phyloP scores from a whole-genome alignment of 2,329 filamentous ascomycete genomes.

The Claviceps cyperi region DNA sequence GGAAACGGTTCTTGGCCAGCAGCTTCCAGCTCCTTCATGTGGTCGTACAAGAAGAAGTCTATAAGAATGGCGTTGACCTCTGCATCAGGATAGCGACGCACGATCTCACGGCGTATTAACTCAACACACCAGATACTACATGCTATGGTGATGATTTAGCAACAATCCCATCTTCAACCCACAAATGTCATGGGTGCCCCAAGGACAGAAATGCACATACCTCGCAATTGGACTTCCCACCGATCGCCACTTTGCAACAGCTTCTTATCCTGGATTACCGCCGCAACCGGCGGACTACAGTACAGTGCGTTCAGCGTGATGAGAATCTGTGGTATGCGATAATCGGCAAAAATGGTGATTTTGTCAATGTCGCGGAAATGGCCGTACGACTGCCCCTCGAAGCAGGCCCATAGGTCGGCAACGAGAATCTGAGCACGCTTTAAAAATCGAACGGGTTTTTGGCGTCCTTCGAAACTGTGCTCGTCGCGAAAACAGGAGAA shows the following conservation, averaged over 20 bases:
- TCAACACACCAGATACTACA: constrained; percentile 97
- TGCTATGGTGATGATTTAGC: constrained; percentile 27
- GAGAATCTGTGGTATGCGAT: constrained; percentile 88
- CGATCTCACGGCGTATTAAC: constrained; percentile 69
- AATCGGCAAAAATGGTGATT: constrained; percentile 98
- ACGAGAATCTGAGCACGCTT: constrained; percentile 95
- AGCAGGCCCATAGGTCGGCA: constrained; percentile 93
- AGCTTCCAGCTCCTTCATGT: constrained; percentile 71
- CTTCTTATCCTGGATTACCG: constrained; percentile 49
- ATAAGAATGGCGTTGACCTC: constrained; percentile 79
- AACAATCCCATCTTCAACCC: neutral
- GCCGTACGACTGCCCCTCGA: constrained; percentile 67
- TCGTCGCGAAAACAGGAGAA: constrained; percentile 83
- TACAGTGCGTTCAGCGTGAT: constrained; percentile 67
- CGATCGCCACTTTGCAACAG: constrained; percentile 54
- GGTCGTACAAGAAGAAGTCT: constrained; percentile 94
- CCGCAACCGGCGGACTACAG: constrained; percentile 69
- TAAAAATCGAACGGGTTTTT: constrained; percentile 59
- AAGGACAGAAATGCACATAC: constrained; percentile 25
- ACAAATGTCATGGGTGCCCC: neutral
- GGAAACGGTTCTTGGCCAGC: constrained; percentile 43
- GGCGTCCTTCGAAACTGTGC: constrained; percentile 55
- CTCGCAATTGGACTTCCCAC: constrained; percentile 81
- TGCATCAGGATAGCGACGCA: constrained; percentile 54
- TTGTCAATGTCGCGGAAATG: constrained; percentile 82